Conservation (phyloP, 805 yeast genomes). For the Torulaspora franciscae region DNA sequence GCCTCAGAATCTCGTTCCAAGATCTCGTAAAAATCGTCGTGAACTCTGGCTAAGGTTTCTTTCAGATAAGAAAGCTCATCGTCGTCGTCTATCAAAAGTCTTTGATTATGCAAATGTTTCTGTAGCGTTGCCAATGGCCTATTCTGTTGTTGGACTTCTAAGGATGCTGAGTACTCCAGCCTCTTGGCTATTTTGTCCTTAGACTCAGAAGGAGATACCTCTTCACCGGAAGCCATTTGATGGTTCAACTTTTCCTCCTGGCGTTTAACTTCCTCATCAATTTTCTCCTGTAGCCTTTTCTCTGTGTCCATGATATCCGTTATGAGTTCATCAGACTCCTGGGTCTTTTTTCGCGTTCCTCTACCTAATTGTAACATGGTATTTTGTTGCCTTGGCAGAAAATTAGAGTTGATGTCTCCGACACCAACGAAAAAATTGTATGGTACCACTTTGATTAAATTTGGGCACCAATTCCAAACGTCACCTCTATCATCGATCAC, state of each 20-base stretch:
- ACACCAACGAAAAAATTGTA: constrained; percentile 95
- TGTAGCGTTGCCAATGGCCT: constrained; percentile 83
- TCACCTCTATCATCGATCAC: constrained; percentile 97
- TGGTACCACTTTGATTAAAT: constrained; percentile 87
- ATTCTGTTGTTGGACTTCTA: constrained; percentile 76
- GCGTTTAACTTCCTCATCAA: constrained; percentile 33
- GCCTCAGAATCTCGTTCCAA: constrained; percentile 46
- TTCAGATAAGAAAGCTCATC: constrained; percentile 64
- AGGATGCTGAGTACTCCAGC: constrained; percentile 57
- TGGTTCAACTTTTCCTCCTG: constrained; percentile 36
- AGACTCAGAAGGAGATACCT: constrained; percentile 33
- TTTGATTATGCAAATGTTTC: constrained; percentile 53
- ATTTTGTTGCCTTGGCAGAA: constrained; percentile 75
- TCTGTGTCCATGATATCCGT: constrained; percentile 35
- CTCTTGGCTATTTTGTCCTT: constrained; percentile 52
- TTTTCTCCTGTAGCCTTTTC: constrained; percentile 29
- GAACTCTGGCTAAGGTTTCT: constrained; percentile 58
- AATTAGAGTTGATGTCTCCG: constrained; percentile 93
- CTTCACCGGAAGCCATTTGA: constrained; percentile 30
- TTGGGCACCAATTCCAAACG: constrained; percentile 97
- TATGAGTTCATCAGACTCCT: constrained; percentile 32
- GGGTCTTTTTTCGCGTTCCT: constrained; percentile 28
- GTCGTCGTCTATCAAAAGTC: constrained; percentile 70
- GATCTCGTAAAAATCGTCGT: constrained; percentile 56
- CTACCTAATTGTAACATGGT: constrained; percentile 46